Evolutionary conservation across 257 asterid species (phyloP).

Genomic region (Solanum paucissectum): DNA sequence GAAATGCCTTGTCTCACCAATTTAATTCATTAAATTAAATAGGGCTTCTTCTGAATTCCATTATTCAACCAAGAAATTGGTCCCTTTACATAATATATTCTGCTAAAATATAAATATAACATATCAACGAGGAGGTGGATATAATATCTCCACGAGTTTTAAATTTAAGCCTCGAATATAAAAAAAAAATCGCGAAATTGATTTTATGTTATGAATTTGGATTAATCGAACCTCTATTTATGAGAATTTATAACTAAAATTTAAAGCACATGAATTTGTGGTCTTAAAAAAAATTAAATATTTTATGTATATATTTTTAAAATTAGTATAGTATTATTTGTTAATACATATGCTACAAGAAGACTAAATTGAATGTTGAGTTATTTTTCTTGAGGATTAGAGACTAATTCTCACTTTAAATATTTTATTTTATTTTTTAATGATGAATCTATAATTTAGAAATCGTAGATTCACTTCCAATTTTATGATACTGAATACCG

Average conservation of each 20-base stretch:
- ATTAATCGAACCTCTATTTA: no score
- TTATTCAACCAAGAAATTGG: neutral
- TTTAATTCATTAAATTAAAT: constrained; percentile 1
- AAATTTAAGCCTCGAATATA: no score
- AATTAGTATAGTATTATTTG: no score
- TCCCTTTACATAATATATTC: constrained; percentile 1
- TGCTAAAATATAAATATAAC: neutral
- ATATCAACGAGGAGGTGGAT: neutral
- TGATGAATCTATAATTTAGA: no score
- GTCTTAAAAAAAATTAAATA: no score
- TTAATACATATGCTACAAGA: neutral
- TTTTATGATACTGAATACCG: no score
- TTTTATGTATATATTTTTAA: no score
- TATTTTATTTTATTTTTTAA: no score
- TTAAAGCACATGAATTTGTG: neutral
- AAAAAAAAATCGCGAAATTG: fast-evolving
- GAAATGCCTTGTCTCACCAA: neutral
- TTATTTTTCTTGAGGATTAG: neutral
- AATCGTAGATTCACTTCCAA: neutral
- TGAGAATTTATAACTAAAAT: no score
- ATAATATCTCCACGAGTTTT: no score
- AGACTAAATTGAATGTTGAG: neutral
- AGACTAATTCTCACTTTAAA: no score
- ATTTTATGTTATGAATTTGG: no score
- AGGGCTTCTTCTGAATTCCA: neutral